A percentile compares a stretch with the other conserved stretches of the same genome.
phyloP scores from a whole-genome alignment of 2,329 filamentous ascomycete genomes.

The Cylindrodendrum hubeiense region DNA sequence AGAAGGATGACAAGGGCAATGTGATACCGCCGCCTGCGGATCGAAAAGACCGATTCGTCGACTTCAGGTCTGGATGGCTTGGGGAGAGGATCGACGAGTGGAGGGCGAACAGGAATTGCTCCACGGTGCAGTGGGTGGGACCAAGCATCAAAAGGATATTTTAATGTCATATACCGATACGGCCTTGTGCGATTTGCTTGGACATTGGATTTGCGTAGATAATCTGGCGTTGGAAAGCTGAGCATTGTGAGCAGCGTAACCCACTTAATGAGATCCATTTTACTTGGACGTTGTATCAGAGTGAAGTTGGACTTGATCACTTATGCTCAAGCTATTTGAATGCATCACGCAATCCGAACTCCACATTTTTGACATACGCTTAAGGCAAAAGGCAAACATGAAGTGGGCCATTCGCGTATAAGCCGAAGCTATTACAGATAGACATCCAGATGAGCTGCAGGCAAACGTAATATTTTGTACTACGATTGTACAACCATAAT shows the following conservation, averaged over 20 bases:
- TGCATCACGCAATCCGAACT: no score
- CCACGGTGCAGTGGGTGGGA: constrained; percentile 49
- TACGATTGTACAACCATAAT: no score
- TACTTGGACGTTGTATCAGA: no score
- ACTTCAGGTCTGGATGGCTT: constrained; percentile 49
- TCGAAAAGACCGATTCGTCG: constrained; percentile 41
- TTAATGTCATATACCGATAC: constrained; percentile 25
- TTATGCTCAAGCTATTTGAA: no score
- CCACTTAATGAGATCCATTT: neutral
- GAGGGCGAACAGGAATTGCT: constrained; percentile 41
- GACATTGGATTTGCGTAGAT: constrained; percentile 15
- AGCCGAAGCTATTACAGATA: no score
- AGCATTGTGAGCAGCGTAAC: neutral
- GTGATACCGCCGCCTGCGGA: constrained; percentile 34
- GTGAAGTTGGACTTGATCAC: no score
- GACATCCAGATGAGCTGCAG: no score
- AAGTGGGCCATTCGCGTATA: no score
- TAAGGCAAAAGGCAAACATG: no score
- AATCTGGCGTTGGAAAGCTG: constrained; percentile 36
- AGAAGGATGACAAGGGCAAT: constrained; percentile 41
- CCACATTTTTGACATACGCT: no score
- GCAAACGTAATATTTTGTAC: no score
- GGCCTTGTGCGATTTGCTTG: constrained; percentile 8
- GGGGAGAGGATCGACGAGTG: constrained; percentile 42
- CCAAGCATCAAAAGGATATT: constrained; percentile 48